Conservation (phyloP, 768 basidiomycete species). For the Rhodocollybia butyracea region DNA sequence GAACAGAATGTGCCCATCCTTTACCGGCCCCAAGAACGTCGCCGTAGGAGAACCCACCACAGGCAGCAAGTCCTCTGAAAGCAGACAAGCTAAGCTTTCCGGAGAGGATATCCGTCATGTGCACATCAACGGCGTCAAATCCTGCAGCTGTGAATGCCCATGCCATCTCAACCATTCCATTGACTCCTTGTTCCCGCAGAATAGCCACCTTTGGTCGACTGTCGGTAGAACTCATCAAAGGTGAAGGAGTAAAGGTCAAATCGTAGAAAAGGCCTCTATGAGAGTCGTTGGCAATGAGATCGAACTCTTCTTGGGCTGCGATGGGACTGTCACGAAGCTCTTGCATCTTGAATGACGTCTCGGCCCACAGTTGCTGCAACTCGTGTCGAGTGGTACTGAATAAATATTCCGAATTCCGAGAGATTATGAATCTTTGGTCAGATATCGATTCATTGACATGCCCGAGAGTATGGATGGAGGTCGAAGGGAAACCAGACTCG, state of each 20-base stretch:
- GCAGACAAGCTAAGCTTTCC: constrained; percentile 56
- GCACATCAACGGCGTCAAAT: constrained; percentile 93
- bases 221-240: constrained; percentile 28
- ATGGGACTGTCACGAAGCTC: constrained; percentile 77
- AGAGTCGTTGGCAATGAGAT: constrained; percentile 58
- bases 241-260: constrained; percentile 53
- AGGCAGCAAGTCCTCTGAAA: constrained; percentile 91
- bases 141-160: constrained; percentile 95
- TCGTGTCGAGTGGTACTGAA: constrained; percentile 65
- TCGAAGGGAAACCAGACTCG: constrained; percentile 69
- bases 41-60: constrained; percentile 98
- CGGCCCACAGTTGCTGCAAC: constrained; percentile 87
- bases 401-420: constrained; percentile 44
- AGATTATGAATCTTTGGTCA: constrained; percentile 65
- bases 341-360: constrained; percentile 94
- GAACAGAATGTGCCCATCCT: constrained; percentile 97
- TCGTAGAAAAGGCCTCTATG: constrained; percentile 72
- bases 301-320: constrained; percentile 79
- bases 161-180: constrained; percentile 98
- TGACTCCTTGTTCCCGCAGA: constrained; percentile 96
- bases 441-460: constrained; percentile 49
- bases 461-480: constrained; percentile 78
- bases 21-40: constrained; percentile 97
- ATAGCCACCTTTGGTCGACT: constrained; percentile 87
- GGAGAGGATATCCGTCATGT: constrained; percentile 94